Evolutionary conservation across 345 rosid species (phyloP), one percentile per base, ranked within the genome.

Genomic region (Microcos paniculata): DNA sequence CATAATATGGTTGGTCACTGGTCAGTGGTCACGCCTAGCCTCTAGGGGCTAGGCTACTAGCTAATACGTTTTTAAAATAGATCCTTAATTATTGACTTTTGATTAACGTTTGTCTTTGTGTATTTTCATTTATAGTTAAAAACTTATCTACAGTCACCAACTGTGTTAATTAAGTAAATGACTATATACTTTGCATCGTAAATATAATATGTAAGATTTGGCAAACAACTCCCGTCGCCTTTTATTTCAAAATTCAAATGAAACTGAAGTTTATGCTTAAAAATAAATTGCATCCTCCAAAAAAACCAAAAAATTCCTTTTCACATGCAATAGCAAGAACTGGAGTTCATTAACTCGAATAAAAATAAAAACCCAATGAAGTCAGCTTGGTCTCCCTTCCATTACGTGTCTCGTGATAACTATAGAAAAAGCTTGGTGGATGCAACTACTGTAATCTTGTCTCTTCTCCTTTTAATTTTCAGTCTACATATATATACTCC

Each of bases 181-280:
- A 58, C 12, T 23, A 58, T 28, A 58, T 59, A n/a, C n/a, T 59
- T 59, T 24, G 4, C 31, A 59, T 30, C 16, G 55, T 7, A 49
- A 16, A 49, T 49, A 49, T 19, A 49, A 49, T 49, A 49, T 49
- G 21, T 49, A 49, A 16, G 55, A 49, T 49, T 49, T 4, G 55
- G 55, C 55, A 18, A 49, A 49, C 55, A 49, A 49, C 55, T 49
- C 21, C 21, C 4, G 4, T 35, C 6, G 40, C 6, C 21, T 11
- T 45, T 48, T 15, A 45, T 48, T 14, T 48, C 16, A n/a, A n/a
- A n/a, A n/a, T n/a, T 15, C 71, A 52, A 49, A 68, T 87, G 1
- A 35, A 52, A 21, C 57, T 52, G 57, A 52, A 19, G n/a, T 19
- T 52, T n/a, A 48, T 52, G n/a, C 40, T 19, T 18, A 51, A 52